Base-by-base conservation (phyloP, 495 filamentous ascomycete species). In the Annulohypoxylon moriforme region DNA sequence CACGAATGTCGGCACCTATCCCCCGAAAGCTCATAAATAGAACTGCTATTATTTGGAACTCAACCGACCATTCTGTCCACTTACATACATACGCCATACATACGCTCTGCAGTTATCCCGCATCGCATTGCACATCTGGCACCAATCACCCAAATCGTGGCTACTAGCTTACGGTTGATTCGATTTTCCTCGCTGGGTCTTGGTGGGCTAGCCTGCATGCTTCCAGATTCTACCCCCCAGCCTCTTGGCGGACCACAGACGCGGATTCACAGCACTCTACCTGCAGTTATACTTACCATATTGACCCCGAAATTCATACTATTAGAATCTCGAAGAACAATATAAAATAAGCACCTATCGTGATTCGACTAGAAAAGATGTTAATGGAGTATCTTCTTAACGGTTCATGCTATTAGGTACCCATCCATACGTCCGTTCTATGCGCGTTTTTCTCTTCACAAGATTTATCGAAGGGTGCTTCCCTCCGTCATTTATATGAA, bases 61-160 rank as follows among this genome's bases (percentile, higher is more conserved):
- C 4, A 18, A 22, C 16, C 8, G 16, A 47, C 4, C 42, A 20
- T 52, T 29, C 49, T 27, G 29, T 14, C 50, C 49, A 34, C 34
- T 40, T 63, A 61, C 42, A 40, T 49, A 34, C 57, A 55, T 40
- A 4, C 11, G 4, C 13, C 36, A 29, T 29, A 29, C 40, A 14
- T 49, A 42, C 18, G 1, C 40, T 46, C 34, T 64, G 62, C 50
- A 55, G 59, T 29, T 36, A n/a, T 44, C 42, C 63, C 63, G 69
- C 52, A 67, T 72, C 38, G 55, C 58, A 60, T 57, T 68, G 70
- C 22, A 68, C 64, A 56, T 68, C 64, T 68, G 64, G 64, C 70
- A 68, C 70, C 70, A 72, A 72, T 72, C 70, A 57, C 20, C 14
- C 60, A 53, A 33, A 68, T 25, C 64, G 59, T 64, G 60, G 53